Evolutionary conservation across 192 early-diverging fungal genomes (phyloP), one percentile per base, ranked within the genome.

Genomic region (Coemansia sp.): DNA sequence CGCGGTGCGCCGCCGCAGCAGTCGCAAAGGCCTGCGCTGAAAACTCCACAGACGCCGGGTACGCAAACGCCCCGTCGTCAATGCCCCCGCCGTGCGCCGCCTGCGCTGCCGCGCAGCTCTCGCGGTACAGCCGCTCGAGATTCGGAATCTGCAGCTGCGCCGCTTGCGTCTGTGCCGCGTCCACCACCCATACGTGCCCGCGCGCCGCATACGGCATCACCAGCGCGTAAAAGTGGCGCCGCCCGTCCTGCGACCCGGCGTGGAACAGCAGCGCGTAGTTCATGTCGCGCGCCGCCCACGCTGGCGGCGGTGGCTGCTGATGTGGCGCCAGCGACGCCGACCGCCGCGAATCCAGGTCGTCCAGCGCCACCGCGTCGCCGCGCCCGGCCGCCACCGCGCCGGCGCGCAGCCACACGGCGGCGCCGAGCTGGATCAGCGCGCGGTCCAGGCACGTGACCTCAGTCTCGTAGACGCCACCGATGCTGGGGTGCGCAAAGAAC

Each of bases 381-480:
- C 74, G 71, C 5, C 68, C 74, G 6, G 31, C 56, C 14, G 49
- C 46, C 59, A 59, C 39, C 47, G 60, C 10, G 80, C 80, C 53
- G 3, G 71, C 32, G 41, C 66, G 41, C 35, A 77, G 57, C 74
- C 72, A 71, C 35, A 69, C 71, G 9, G 75, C 71, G 1, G 89
- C 90, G 4, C 95, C 95, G 6, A 96, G 42, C 47, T 89, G 79
- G 4, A 96, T 86, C 51, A 99, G 77, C 11, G 93, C 96, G 2
- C 95, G 89, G 53, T 90, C 89, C 49, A 92, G 53, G 4, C 94
- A 72, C 15, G 93, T 90, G 6, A 97, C 73, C 61, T 97, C 90
- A 0, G 94, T 91, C 85, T 99, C 97, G 71, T 99, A 99, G 7
- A 97, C 93, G 38, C 96, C 97, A 61, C 93, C 93, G 31, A 95